Evolutionary conservation across 345 rosid species (phyloP).

Genomic region (Gossypioides kirkii): DNA sequence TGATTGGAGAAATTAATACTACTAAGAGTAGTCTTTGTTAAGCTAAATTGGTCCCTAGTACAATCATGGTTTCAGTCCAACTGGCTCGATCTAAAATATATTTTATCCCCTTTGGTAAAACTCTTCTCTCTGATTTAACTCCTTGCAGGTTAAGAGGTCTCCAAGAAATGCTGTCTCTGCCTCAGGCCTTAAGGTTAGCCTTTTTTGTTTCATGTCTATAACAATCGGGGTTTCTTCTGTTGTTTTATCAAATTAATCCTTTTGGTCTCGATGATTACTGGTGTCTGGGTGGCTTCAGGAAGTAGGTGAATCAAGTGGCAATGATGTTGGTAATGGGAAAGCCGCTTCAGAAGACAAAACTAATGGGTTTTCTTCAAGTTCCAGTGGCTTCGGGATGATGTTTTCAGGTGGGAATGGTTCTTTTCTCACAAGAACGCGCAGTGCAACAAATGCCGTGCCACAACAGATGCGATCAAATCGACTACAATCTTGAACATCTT

Average conservation of each 20-base stretch:
- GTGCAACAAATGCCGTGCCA: slow-evolving; percentile 34
- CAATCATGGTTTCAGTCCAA: background rate
- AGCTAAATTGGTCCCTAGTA: background rate
- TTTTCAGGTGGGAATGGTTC: slow-evolving; percentile 13
- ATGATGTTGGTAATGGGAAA: slow-evolving; percentile 22
- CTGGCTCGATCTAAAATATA: background rate
- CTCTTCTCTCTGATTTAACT: background rate
- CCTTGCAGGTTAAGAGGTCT: slow-evolving; percentile 29
- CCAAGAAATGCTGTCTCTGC: slow-evolving; percentile 27
- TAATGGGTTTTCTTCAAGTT: slow-evolving; percentile 22
- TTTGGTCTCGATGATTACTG: slow-evolving; percentile 1
- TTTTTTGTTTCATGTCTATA: background rate
- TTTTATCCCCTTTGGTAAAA: background rate
- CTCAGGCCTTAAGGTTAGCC: slow-evolving; percentile 40
- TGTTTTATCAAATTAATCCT: background rate
- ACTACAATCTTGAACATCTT: slow-evolving; percentile 23
- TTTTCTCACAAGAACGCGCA: slow-evolving; percentile 33
- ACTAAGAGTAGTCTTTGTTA: background rate
- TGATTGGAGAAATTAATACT: background rate
- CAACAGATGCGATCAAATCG: slow-evolving; percentile 28
- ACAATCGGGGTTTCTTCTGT: background rate
- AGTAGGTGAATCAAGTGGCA: slow-evolving; percentile 25
- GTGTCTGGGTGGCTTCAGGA: slow-evolving; percentile 39
- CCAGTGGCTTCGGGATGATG: slow-evolving; percentile 13
- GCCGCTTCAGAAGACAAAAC: slow-evolving; percentile 19